Evolutionary conservation across 768 basidiomycete genomes (phyloP), one percentile per base, ranked within the genome.

Genomic region (Lactifluus volemus): DNA sequence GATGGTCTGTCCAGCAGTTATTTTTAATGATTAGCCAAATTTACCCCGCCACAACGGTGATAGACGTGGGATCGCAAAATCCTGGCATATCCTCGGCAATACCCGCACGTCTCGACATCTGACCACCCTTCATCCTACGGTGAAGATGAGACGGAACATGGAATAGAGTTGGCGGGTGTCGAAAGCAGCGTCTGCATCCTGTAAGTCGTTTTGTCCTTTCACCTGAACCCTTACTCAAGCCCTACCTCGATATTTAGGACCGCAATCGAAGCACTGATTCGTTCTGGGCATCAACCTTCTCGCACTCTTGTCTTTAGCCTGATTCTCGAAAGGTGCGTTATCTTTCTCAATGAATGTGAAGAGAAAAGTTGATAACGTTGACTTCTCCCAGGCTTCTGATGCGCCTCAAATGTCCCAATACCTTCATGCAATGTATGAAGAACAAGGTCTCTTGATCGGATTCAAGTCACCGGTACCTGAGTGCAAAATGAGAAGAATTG

Each of bases 321-420:
- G 25, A 48, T 52, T 17, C 55, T 61, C 9, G 55, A 25, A 50
- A 57, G 21, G 60, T 57, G 17, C 44, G 60, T 48, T 12, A 14
- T 10, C 41, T 4, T 30, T 3, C 39, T 5, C 10, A 14, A 1
- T 2, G 5, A 47, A 0, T 9, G 5, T 3, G 42, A 4, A 42
- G 12, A 30, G 11, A 50, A 19, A 21, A 12, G 9, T 32, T 25
- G 21, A 32, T 21, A n/a, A 12, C 19, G 12, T 47, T 6, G 32
- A n/a, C 2, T 19, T 45, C 17, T 45, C 5, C 19, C 12, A 61
- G 60, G 44, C 50, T 3, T 32, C 55, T 17, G 60, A 61, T 39
- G 14, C n/a, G 11, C 38, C 11, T 5, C n/a, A 48, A 25, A 45
- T 61, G 7, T 57, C 55, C 14, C 14, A 52, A 7, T 48, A 52